Conservation (phyloP, 805 yeast genomes). For the Lipomyces chichibuensis region DNA sequence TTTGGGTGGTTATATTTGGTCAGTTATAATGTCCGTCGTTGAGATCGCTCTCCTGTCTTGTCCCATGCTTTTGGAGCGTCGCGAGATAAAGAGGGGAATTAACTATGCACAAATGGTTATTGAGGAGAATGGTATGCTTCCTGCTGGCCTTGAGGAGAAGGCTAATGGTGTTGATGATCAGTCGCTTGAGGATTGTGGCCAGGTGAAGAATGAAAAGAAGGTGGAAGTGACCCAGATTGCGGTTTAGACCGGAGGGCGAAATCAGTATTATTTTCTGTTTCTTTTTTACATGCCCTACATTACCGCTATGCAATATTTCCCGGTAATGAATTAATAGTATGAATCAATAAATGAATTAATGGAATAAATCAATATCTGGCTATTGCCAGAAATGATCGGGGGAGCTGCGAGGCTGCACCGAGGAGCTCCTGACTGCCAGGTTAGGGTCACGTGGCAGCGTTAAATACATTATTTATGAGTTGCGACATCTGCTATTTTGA, state of each 20-base stretch:
- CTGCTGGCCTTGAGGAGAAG: conserved; percentile 12
- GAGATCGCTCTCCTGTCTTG: conserved; percentile 20
- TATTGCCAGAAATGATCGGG: not conserved
- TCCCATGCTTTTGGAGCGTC: conserved; percentile 17
- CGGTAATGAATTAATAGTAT: no score
- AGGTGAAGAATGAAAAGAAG: not conserved
- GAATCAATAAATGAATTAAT: not conserved
- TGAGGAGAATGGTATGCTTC: not conserved
- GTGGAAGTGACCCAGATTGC: not conserved
- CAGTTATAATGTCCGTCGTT: conserved; percentile 18
- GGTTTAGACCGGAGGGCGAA: not conserved
- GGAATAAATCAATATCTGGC: not conserved
- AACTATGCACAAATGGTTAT: conserved; percentile 7
- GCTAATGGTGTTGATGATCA: conserved; percentile 6
- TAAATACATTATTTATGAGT: no score
- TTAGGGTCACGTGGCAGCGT: no score
- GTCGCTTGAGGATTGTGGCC: not conserved
- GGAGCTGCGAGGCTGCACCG: not conserved
- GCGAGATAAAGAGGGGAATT: conserved; percentile 23
- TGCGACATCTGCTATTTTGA: no score
- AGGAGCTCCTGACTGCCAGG: no score
- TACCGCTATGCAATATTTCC: not conserved
- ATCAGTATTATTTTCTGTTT: not conserved
- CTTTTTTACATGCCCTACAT: not conserved
- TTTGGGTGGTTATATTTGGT: conserved; percentile 28